Base-by-base conservation (phyloP, 345 rosid genomes). In the Durio zibethinus region DNA sequence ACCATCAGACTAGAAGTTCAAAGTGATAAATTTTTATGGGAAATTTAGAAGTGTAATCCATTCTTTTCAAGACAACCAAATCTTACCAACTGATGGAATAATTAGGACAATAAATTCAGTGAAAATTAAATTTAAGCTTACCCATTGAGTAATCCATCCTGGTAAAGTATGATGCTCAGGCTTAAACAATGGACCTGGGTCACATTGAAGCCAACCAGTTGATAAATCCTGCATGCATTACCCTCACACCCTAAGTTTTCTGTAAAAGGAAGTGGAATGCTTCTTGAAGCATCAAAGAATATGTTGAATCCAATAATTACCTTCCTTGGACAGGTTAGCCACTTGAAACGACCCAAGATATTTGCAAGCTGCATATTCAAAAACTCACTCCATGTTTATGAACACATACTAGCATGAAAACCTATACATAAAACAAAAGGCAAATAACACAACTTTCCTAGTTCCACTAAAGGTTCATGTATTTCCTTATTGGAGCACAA, bases 241-340 rank as follows among this genome's bases (percentile, higher is more conserved):
- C 72, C 53, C 69, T 61, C 65, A 48, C 43, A 67, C 43, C 31
- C 76, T 72, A 75, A 78, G 23, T 20, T 72, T 33, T 65, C 59
- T 56, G 14, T 54, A 67, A 77, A 62, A 29, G 29, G 14, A 78
- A 74, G 31, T 0, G 12, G 15, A 47, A 62, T 63, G 36, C 42
- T 21, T 71, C 57, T 68, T 80, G 56, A 84, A 66, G 72, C 20
- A 45, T 21, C 42, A 78, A 76, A 33, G 10, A 15, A 20, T 18
- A n/a, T 14, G 11, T 76, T 57, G 31, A 47, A 74, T 54, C 35
- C 60, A 72, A 75, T 29, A 54, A 79, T 81, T 88, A 92, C 99
- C 96, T 92, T 92, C 73, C 99, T 78, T 5, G 98, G 98, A 89
- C 99, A 96, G 74, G 99, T 96, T 69, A 88, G 84, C 99, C 99